phyloP scores from a whole-genome alignment of 2,329 filamentous ascomycete species.

The Xylariaceae sp. region DNA sequence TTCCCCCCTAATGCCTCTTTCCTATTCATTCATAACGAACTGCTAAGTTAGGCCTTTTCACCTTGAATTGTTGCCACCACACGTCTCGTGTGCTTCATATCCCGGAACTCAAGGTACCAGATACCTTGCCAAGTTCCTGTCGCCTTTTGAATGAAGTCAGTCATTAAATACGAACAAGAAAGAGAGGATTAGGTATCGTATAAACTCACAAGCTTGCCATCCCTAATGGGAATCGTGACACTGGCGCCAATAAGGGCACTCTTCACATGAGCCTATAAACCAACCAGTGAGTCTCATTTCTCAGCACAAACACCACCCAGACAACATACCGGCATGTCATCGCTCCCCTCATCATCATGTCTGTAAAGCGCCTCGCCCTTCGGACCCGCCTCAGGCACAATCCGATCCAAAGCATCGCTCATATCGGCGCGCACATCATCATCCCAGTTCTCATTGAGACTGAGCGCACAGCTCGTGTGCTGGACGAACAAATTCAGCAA shows the following conservation, averaged over 20 bases:
- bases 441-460: slow-evolving; percentile 89
- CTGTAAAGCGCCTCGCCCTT: slow-evolving; percentile 72
- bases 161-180: not conserved
- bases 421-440: slow-evolving; percentile 83
- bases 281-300: slow-evolving; percentile 39
- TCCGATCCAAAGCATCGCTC: slow-evolving; percentile 86
- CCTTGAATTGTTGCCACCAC: slow-evolving; percentile 94
- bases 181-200: not conserved
- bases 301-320: slow-evolving; percentile 43
- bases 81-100: slow-evolving; percentile 67
- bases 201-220: slow-evolving; percentile 64
- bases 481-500: slow-evolving; percentile 88
- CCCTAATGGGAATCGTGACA: slow-evolving; percentile 82
- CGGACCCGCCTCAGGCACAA: slow-evolving; percentile 72
- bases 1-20: not conserved
- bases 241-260: slow-evolving; percentile 82
- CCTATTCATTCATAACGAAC: not conserved
- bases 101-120: slow-evolving; percentile 90
- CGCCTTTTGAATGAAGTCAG: slow-evolving; percentile 35
- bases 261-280: slow-evolving; percentile 77
- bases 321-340: slow-evolving; percentile 81
- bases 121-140: slow-evolving; percentile 79
- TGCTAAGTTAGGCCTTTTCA: slow-evolving; percentile 50
- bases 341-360: slow-evolving; percentile 78
- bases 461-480: slow-evolving; percentile 87